Conservation (phyloP, 768 basidiomycete species). For the Phaeotremella fagi region DNA sequence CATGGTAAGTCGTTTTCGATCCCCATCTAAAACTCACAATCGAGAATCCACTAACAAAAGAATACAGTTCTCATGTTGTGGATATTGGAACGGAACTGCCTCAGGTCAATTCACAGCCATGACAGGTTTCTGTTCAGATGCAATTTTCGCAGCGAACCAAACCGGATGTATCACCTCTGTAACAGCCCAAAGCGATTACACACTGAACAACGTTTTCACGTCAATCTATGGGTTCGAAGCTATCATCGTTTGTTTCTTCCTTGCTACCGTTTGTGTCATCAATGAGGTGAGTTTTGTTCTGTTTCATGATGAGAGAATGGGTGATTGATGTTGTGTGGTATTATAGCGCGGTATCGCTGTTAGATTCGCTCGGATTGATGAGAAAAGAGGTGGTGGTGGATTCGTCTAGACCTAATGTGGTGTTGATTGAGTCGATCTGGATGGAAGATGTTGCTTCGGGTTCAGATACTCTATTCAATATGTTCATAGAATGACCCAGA, state of each 20-base stretch:
- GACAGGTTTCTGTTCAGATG: slow-evolving; percentile 66
- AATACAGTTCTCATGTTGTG: slow-evolving; percentile 84
- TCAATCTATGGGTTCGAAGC: slow-evolving; percentile 76
- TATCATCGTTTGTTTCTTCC: slow-evolving; percentile 66
- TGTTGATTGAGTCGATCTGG: background rate
- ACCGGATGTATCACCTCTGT: slow-evolving; percentile 39
- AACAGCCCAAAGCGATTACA: slow-evolving; percentile 53
- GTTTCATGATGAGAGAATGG: background rate
- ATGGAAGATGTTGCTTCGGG: no score
- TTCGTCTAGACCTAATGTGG: slow-evolving; percentile 60
- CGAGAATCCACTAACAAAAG: background rate
- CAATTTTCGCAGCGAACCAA: slow-evolving; percentile 54
- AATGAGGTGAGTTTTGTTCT: slow-evolving; percentile 56
- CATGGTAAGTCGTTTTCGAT: slow-evolving; percentile 53
- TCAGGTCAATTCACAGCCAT: slow-evolving; percentile 51
- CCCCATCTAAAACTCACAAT: background rate
- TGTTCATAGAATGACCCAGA: no score
- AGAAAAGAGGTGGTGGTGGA: slow-evolving; percentile 77
- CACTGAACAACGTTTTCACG: slow-evolving; percentile 79
- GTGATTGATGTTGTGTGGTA: background rate
- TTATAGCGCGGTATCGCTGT: slow-evolving; percentile 69
- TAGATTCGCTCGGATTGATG: slow-evolving; percentile 83
- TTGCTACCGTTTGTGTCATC: slow-evolving; percentile 80
- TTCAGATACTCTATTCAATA: no score
- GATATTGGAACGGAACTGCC: slow-evolving; percentile 65